Evolutionary conservation across 2,329 filamentous ascomycete species (phyloP), one percentile per base, ranked within the genome.

Genomic region (Bipolaris oryzae): DNA sequence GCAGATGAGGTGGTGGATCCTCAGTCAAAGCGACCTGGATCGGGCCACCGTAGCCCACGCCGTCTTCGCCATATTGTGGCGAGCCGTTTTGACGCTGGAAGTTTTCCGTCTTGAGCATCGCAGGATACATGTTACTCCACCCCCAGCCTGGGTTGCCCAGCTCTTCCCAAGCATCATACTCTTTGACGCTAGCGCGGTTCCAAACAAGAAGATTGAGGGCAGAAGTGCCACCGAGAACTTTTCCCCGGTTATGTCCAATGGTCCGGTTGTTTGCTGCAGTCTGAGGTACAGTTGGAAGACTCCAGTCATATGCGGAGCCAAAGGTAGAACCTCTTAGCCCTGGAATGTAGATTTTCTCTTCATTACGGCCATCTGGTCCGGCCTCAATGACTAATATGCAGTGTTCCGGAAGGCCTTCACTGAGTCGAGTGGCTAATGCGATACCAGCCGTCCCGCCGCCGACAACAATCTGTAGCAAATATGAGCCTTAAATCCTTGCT

Each of bases 61-160:
- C 72, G 7, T 59, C 60, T 1, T 49, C 43, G 1, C 67, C 67
- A 51, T 72, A 72, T 31, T 68, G 60, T 7, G 57, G 57, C 5
- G 53, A 42, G 1, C 60, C 63, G 11, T 62, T 45, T 18, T 50
- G 35, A 6, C 61, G 66, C 34, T 64, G 60, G 28, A 70, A 75
- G 25, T 67, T 69, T 51, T 74, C 71, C 1, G 61, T 58, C 34
- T 61, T 63, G n/a, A 69, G 63, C 66, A 76, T 74, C 7, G 67
- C 71, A 7, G 65, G 55, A 44, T 65, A 61, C 43, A 82, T 61
- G 10, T 74, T 74, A 35, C 82, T 72, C 81, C 82, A 87, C 1
- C 79, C 78, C 85, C 85, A 88, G 6, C 63, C 59, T 37, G 49
- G 39, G 61, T 87, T 87, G 0, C 85, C 85, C 11, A 88, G 71